These are phyloP conservation scores for Corymbia citriodora DNA, from an alignment of 441 rosid species.

Conservation along the genomic window DNA sequence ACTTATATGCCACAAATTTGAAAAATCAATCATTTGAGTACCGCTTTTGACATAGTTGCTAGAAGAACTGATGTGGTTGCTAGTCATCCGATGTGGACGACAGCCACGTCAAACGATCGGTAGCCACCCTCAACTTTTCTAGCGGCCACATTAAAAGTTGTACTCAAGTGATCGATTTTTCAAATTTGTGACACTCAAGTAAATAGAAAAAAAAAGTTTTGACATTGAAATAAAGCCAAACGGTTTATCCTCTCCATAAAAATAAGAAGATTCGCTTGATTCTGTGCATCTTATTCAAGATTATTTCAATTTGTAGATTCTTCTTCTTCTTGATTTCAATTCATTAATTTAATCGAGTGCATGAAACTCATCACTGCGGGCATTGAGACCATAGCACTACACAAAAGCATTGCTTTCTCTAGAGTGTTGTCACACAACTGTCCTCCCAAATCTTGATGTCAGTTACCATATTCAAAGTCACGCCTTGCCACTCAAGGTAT, in stretches of 20 bases:
- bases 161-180: too few species aligned
- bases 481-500: background rate
- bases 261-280: background rate
- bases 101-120: too few species aligned
- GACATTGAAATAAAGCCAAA: background rate
- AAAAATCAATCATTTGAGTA: too few species aligned
- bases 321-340: background rate
- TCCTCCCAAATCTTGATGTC: background rate
- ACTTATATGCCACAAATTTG: too few species aligned
- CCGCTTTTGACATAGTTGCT: too few species aligned
- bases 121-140: too few species aligned
- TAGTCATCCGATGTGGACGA: too few species aligned
- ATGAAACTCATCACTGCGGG: background rate
- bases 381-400: background rate
- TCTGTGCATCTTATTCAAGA: background rate
- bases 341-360: background rate
- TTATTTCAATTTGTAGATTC: background rate
- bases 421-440: background rate
- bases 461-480: background rate
- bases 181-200: too few species aligned
- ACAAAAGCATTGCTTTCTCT: background rate
- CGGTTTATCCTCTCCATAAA: background rate
- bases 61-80: too few species aligned
- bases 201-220: too few species aligned
- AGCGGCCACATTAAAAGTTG: too few species aligned